Evolutionary conservation across 352 stramenopile species (phyloP), one percentile per base, ranked within the genome.

Genomic region (Aphanomyces euteiches): DNA sequence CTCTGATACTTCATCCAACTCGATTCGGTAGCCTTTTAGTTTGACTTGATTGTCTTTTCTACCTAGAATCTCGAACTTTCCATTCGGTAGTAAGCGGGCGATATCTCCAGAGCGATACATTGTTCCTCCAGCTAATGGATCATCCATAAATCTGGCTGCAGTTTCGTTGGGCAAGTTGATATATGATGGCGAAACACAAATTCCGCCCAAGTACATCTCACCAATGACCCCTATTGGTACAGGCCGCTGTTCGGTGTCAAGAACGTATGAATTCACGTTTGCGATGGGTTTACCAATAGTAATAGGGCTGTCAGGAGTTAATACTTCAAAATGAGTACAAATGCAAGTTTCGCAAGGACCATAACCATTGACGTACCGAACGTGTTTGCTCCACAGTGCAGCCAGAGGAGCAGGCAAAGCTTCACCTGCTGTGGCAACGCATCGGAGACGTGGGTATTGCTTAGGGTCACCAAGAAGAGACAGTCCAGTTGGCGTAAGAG

Each of bases 1-100:
- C 17, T 85, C 84, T 6, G 86, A 81, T 13, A 94, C 79, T 75
- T 94, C 86, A 10, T 90, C 82, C 7, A 93, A 71, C 72, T 96
- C 88, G 19, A 96, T 84, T 2, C 88, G 43, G 83, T 7, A 85
- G 86, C 17, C 84, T 78, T 0, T 98, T 91, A 5, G 98, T 74
- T 73, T 97, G 83, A 5, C 90, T 87, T 70, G 96, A 96, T 0
- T 89, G 86, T 61, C 98, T 78, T 57, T 12, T n/a, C 43, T 12
- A n/a, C 43, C 43, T n/a, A 50, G 43, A 50, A 50, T 50, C 17
- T 50, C 43, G 17, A 50, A 50, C 1, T 50, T 12, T 1, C 43
- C 43, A 50, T 50, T 50, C 10, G 43, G 17, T n/a, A 50, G 17
- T n/a, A 50, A n/a, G 10, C 43, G 43, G 10, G 10, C 43, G 1